These are phyloP conservation scores for Nakazawaea ambrosiae DNA, from an alignment of 805 yeast genomes.

Conservation along the genomic window DNA sequence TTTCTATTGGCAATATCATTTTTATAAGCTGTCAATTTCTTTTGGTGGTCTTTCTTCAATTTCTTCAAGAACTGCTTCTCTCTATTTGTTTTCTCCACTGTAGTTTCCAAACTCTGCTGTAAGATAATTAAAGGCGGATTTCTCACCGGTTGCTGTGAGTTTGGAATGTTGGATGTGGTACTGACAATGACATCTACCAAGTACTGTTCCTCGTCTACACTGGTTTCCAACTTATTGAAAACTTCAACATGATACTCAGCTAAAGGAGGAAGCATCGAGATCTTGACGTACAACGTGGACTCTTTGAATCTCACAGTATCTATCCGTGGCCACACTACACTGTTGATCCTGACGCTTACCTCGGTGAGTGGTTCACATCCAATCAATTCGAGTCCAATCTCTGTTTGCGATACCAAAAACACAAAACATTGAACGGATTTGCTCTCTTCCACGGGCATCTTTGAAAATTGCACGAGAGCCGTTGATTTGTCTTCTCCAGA, in stretches of 20 bases:
- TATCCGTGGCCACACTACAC: slow-evolving; percentile 64
- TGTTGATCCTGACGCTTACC: slow-evolving; percentile 48
- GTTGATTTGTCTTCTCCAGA: slow-evolving; percentile 20
- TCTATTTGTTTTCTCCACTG: slow-evolving; percentile 50
- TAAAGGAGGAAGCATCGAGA: slow-evolving; percentile 38
- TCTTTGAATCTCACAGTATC: slow-evolving; percentile 25
- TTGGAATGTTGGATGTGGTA: slow-evolving; percentile 19
- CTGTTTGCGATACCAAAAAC: slow-evolving; percentile 44
- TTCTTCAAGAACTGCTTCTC: slow-evolving; percentile 54
- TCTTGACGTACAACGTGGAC: slow-evolving; percentile 7
- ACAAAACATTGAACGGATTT: slow-evolving; percentile 28
- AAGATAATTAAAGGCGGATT: slow-evolving; percentile 55
- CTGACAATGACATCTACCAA: slow-evolving; percentile 6
- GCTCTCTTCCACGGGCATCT: not conserved
- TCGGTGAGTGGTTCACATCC: slow-evolving; percentile 30
- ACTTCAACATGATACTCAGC: slow-evolving; percentile 57
- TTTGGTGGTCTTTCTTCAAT: slow-evolving; percentile 49
- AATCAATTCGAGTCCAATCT: slow-evolving; percentile 43
- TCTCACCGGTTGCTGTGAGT: slow-evolving; percentile 25
- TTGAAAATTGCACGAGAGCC: slow-evolving; percentile 11
- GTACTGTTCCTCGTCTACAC: slow-evolving; percentile 14
- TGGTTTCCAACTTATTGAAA: slow-evolving; percentile 24
- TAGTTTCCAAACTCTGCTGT: slow-evolving; percentile 58
- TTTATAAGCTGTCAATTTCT: slow-evolving; percentile 41
- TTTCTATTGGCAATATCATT: slow-evolving; percentile 51